These are phyloP conservation scores for Globisporangium iwayamae DNA, from an alignment of 352 stramenopile genomes.

Conservation along the genomic window DNA sequence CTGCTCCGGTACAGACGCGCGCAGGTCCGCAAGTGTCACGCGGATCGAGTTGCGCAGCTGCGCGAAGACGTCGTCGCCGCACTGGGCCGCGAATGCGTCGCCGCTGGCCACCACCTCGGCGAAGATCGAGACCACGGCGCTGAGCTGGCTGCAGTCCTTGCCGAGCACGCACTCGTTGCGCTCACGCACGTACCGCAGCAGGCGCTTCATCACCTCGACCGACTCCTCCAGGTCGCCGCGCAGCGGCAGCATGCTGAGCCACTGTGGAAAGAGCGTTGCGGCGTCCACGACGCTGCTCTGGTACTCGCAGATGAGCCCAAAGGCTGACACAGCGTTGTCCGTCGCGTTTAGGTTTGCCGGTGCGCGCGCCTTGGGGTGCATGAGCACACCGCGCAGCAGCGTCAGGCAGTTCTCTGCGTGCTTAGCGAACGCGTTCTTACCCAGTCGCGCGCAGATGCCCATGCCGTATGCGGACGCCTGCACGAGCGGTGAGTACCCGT, in stretches of 20 bases:
- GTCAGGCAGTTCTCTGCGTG: constrained; percentile 50
- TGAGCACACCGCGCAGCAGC: constrained; percentile 58
- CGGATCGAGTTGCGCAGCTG: constrained; percentile 41
- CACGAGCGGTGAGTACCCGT: constrained; percentile 50
- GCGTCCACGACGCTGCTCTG: constrained; percentile 47
- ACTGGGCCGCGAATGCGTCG: constrained; percentile 36
- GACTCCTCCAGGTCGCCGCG: constrained; percentile 78
- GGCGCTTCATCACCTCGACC: constrained; percentile 51
- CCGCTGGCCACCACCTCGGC: constrained; percentile 42
- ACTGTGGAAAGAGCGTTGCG: constrained; percentile 58
- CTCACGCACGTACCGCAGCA: constrained; percentile 61
- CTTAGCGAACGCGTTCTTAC: constrained; percentile 43
- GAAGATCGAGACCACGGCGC: constrained; percentile 56
- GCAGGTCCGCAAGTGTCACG: constrained; percentile 43
- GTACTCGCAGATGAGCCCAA: constrained; percentile 72
- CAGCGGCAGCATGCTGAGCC: constrained; percentile 66
- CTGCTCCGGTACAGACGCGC: constrained; percentile 42
- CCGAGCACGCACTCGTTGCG: constrained; percentile 61
- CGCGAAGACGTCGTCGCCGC: constrained; percentile 42
- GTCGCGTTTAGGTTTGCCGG: constrained; percentile 62
- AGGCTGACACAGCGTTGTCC: constrained; percentile 74
- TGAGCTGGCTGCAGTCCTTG: constrained; percentile 42
- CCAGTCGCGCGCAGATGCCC: constrained; percentile 57
- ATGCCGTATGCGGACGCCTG: constrained; percentile 78
- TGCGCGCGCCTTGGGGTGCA: constrained; percentile 43